Conservation (phyloP, 495 filamentous ascomycete species). For the Tuber brumale region DNA sequence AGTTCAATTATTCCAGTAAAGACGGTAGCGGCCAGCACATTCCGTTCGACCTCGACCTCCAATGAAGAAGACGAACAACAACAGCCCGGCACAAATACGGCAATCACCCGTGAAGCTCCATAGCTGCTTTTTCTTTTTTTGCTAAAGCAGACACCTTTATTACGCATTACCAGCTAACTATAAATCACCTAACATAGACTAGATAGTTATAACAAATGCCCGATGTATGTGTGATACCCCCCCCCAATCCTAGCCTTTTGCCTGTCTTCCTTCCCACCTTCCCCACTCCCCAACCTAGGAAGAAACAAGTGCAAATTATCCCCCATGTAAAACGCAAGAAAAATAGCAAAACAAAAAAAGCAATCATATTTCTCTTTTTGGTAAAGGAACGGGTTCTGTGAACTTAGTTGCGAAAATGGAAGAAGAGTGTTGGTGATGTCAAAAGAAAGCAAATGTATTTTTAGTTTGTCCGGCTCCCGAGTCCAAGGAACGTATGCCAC, state of each 20-base stretch:
- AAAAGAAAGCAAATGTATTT: not conserved
- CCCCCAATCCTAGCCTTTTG: not conserved
- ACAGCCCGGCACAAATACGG: too few relatives aligned
- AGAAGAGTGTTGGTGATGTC: not conserved
- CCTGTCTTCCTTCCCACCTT: not conserved
- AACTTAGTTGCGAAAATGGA: not conserved
- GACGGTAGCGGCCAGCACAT: too few relatives aligned
- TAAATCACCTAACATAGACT: not conserved
- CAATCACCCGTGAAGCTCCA: not conserved
- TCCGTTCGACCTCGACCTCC: too few relatives aligned
- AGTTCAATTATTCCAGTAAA: too few relatives aligned
- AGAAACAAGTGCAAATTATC: not conserved
- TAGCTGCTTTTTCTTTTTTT: not conserved
- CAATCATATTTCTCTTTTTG: not conserved
- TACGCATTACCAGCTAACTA: slow-evolving; percentile 4
- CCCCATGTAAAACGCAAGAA: not conserved
- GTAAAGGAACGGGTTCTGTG: slow-evolving; percentile 2
- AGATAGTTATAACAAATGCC: not conserved
- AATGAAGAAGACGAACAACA: not conserved
- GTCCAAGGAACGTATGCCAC: slow-evolving; percentile 4
- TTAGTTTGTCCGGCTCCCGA: not conserved
- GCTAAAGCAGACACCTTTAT: not conserved
- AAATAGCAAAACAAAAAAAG: not conserved
- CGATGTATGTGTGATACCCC: not conserved
- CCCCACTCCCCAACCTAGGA: not conserved